These are phyloP conservation scores for Termitomyces sp. DNA, from an alignment of 768 basidiomycete species.

Conservation along the genomic window DNA sequence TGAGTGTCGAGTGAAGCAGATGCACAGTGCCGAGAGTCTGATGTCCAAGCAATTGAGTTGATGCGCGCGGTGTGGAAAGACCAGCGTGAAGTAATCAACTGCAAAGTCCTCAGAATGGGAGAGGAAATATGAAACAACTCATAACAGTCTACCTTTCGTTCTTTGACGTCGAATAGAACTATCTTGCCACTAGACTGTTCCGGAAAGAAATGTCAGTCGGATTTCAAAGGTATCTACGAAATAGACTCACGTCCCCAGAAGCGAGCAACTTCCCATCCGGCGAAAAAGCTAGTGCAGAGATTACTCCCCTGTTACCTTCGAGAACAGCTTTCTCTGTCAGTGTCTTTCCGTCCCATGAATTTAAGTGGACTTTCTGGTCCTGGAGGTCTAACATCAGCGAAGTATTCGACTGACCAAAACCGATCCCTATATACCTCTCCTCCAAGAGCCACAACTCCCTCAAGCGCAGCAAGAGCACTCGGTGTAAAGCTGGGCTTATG, in stretches of 20 bases:
- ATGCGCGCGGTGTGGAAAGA: constrained; percentile 81
- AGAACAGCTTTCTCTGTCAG: constrained; percentile 52
- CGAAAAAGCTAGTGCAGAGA: constrained; percentile 77
- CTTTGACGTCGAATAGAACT: constrained; percentile 64
- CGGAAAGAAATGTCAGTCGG: not conserved
- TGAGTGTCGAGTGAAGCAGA: constrained; percentile 93
- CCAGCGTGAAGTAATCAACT: constrained; percentile 77
- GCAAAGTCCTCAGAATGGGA: not conserved
- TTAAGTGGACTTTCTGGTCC: constrained; percentile 73
- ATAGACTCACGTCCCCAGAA: constrained; percentile 73
- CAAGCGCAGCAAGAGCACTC: constrained; percentile 49
- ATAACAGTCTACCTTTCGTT: constrained; percentile 46
- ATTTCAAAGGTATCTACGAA: not conserved
- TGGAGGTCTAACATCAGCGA: constrained; percentile 18
- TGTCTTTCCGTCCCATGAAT: constrained; percentile 63
- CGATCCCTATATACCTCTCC: constrained; percentile 49
- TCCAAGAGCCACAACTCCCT: constrained; percentile 60
- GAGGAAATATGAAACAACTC: not conserved
- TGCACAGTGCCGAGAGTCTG: constrained; percentile 70
- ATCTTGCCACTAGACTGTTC: constrained; percentile 76
- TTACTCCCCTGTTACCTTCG: constrained; percentile 62
- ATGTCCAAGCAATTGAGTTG: constrained; percentile 70
- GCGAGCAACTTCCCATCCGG: constrained; percentile 71
- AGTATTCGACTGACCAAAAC: not conserved
- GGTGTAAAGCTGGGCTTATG: constrained; percentile 47